Evolutionary conservation across 2,329 filamentous ascomycete species (phyloP).

Genomic region (Monosporascus sp.): DNA sequence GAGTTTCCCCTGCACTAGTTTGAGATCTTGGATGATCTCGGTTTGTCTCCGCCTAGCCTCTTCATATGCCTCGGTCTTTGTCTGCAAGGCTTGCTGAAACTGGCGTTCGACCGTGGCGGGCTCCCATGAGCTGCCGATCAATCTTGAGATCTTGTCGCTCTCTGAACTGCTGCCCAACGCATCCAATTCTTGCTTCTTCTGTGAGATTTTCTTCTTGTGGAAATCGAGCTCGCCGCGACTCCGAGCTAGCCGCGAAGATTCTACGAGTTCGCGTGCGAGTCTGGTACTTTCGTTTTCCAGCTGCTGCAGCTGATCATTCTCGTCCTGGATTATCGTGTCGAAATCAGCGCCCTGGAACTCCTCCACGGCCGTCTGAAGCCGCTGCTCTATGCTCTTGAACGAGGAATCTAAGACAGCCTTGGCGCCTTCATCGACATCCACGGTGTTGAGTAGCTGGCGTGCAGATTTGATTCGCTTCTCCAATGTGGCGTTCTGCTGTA

Average conservation of each 20-base stretch:
- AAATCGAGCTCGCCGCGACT: slow-evolving; percentile 81
- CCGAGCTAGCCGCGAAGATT: slow-evolving; percentile 73
- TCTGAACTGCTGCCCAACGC: slow-evolving; percentile 69
- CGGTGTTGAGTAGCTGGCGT: slow-evolving; percentile 63
- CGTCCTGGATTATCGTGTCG: slow-evolving; percentile 64
- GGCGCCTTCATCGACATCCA: slow-evolving; percentile 80
- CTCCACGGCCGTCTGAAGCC: slow-evolving; percentile 56
- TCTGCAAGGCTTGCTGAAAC: slow-evolving; percentile 59
- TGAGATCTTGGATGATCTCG: slow-evolving; percentile 62
- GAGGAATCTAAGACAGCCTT: slow-evolving; percentile 72
- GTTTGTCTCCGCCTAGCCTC: slow-evolving; percentile 69
- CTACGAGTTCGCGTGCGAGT: slow-evolving; percentile 73
- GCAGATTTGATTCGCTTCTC: slow-evolving; percentile 63
- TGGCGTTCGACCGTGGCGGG: slow-evolving; percentile 62
- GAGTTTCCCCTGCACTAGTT: slow-evolving; percentile 70
- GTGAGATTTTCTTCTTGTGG: slow-evolving; percentile 71
- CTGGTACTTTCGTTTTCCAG: slow-evolving; percentile 68
- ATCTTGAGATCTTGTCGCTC: slow-evolving; percentile 58
- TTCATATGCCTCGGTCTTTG: slow-evolving; percentile 51
- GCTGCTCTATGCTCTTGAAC: slow-evolving; percentile 61
- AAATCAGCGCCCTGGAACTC: slow-evolving; percentile 59
- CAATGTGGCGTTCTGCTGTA: slow-evolving; percentile 65
- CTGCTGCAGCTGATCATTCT: slow-evolving; percentile 58
- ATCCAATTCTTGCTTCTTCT: slow-evolving; percentile 67
- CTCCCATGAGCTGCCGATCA: slow-evolving; percentile 64